A percentile compares a stretch with the other conserved stretches of the same genome.
Conservation (phyloP, 2,329 filamentous ascomycete species). For the Fonsecaea pedrosoi region DNA sequence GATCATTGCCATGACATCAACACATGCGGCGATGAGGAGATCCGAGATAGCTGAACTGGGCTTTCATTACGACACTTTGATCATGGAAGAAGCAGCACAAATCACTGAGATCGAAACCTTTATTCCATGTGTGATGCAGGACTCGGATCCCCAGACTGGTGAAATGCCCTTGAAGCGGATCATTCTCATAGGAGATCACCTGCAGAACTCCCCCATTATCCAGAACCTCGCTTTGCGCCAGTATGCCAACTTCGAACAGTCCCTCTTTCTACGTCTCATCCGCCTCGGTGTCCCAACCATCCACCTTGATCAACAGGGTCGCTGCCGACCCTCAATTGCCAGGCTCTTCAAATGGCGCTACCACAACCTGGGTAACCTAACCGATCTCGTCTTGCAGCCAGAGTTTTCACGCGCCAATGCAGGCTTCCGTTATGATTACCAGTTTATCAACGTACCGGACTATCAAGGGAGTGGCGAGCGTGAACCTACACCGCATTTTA, state of each 20-base stretch:
- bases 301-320: conserved; percentile 89
- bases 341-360: conserved; percentile 95
- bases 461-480: conserved; percentile 90
- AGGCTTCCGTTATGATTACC: conserved; percentile 91
- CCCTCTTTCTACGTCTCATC: conserved; percentile 87
- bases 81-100: conserved; percentile 98
- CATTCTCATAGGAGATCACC: conserved; percentile 91
- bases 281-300: conserved; percentile 91
- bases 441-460: conserved; percentile 93
- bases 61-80: conserved; percentile 95
- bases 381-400: conserved; percentile 69
- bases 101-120: conserved; percentile 98
- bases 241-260: conserved; percentile 95
- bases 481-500: conserved; percentile 90
- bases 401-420: conserved; percentile 86
- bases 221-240: conserved; percentile 93
- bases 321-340: conserved; percentile 84
- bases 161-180: conserved; percentile 81
- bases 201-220: conserved; percentile 94
- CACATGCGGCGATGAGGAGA: conserved; percentile 92
- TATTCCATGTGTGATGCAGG: conserved; percentile 91
- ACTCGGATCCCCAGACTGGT: conserved; percentile 66
- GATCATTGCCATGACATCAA: conserved; percentile 98
- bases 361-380: conserved; percentile 74
- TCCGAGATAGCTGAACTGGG: conserved; percentile 89